phyloP scores from a whole-genome alignment of 148 eudicot genomes.

The Fagopyrum esculentum region DNA sequence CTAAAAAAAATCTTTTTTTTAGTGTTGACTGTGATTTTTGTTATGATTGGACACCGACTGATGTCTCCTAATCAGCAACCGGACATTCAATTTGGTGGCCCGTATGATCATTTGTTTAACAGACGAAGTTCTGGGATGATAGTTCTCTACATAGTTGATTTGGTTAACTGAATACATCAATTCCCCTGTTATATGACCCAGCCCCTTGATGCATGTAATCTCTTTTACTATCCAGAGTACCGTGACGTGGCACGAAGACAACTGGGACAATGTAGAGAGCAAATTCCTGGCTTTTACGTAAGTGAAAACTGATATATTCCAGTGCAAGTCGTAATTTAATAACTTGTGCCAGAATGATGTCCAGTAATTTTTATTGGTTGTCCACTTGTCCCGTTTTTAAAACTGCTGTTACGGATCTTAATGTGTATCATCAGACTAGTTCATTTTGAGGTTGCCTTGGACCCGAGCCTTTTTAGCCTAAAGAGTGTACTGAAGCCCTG shows the following conservation, averaged over 20 bases:
- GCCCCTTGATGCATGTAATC: neutral
- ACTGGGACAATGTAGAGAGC: slow-evolving; percentile 85
- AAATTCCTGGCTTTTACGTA: slow-evolving; percentile 96
- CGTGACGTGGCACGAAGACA: slow-evolving; percentile 94
- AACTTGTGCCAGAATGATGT: neutral
- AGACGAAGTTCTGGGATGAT: neutral
- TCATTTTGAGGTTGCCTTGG: neutral
- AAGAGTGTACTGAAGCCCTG: neutral
- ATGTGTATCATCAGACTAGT: neutral
- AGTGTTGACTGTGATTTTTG: neutral
- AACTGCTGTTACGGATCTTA: neutral
- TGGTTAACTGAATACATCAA: neutral
- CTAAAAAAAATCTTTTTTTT: neutral
- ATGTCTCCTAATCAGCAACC: neutral
- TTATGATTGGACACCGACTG: neutral
- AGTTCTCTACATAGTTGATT: neutral
- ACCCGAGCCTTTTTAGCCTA: neutral
- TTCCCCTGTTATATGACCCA: neutral
- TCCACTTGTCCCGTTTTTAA: neutral
- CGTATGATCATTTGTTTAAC: neutral
- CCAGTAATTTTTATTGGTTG: neutral
- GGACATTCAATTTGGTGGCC: neutral
- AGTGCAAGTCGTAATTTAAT: neutral
- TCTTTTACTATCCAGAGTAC: slow-evolving; percentile 36
- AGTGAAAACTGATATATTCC: slow-evolving; percentile 15